A percentile compares a stretch with the other conserved stretches of the same genome.
Evolutionary conservation across 2,329 filamentous ascomycete genomes (phyloP).

Genomic region (Calycina herbarum): DNA sequence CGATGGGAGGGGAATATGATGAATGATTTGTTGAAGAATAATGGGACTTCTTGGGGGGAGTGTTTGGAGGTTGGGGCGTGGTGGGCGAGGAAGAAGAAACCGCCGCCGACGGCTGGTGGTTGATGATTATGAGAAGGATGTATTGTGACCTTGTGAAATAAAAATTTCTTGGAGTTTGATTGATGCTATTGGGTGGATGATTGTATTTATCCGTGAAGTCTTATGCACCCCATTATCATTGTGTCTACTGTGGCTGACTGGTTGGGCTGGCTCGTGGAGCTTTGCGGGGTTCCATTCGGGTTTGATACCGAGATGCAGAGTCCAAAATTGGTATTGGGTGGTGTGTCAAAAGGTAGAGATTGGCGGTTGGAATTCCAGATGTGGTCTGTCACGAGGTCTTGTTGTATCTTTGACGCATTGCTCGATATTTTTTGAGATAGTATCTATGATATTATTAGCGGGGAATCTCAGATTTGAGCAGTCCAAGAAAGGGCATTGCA

Average conservation of each 20-base stretch:
- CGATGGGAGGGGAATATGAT: slow-evolving; percentile 87
- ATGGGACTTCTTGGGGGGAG: slow-evolving; percentile 78
- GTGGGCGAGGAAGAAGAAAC: slow-evolving; percentile 83
- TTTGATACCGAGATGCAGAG: background rate
- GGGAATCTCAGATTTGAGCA: background rate
- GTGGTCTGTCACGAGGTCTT: slow-evolving; percentile 24
- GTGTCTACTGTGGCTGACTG: background rate
- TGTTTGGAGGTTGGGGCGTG: slow-evolving; percentile 86
- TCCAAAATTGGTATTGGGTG: background rate
- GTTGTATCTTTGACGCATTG: slow-evolving; percentile 75
- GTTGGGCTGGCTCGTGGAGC: background rate
- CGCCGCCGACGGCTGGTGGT: slow-evolving; percentile 17
- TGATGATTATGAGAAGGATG: background rate
- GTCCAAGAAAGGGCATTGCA: background rate
- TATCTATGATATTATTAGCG: slow-evolving; percentile 56
- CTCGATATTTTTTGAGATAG: slow-evolving; percentile 88
- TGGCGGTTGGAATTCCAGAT: too few relatives aligned
- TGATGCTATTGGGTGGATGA: background rate
- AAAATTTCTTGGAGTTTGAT: too few relatives aligned
- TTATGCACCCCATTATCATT: slow-evolving; percentile 1
- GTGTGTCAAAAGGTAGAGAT: background rate
- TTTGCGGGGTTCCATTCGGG: slow-evolving; percentile 3
- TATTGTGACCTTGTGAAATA: too few relatives aligned
- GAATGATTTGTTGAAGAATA: slow-evolving; percentile 76
- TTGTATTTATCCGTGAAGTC: background rate